Base-by-base conservation (phyloP, 2,329 filamentous ascomycete species). In the Cercospora sesami region DNA sequence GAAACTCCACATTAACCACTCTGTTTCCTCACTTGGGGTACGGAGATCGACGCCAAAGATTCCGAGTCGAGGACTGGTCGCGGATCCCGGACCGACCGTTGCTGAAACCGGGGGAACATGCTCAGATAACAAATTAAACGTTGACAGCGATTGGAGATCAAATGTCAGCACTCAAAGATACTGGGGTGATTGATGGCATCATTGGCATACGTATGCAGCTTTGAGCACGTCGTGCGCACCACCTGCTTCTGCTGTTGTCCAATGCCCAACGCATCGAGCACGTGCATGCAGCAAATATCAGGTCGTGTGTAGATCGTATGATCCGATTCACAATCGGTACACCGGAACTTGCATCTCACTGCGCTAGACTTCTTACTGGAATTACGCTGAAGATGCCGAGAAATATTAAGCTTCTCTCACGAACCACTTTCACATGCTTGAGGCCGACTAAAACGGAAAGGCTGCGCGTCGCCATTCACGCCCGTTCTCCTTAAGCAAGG, bases 91-190 rank as follows among this genome's bases (percentile, higher is more conserved):
- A 30, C 53, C 53, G 53, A 28, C 26, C 26, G 53, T 58, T 58
- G 53, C 26, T 58, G 53, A 58, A 28, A 58, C 53, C 53, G 26
- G 53, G 48, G 26, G 30, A 33, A 58, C 53, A 33, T 58, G 53
- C 53, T 31, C 53, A 31, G 53, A 58, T 57, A 58, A 31, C 26
- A n/a, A 58, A 58, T 31, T 58, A n/a, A 58, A 58, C 53, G 53
- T 28, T 31, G 53, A 58, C 53, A 58, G 53, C 23, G 30, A 33
- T 30, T 48, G 45, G 45, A 51, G 45, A 51, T 42, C 36, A 42
- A 23, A 21, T 14, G 18, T 23, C 45, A 51, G 45, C 45, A 51
- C 45, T 51, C 45, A 23, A 23, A 23, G 45, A 23, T 23, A 23
- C 45, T 51, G 45, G 45, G 45, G 18, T 14, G 21, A 23, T 23